phyloP scores from a whole-genome alignment of 1,139 yeast species.

The Casaregolazyma suthepensis region DNA sequence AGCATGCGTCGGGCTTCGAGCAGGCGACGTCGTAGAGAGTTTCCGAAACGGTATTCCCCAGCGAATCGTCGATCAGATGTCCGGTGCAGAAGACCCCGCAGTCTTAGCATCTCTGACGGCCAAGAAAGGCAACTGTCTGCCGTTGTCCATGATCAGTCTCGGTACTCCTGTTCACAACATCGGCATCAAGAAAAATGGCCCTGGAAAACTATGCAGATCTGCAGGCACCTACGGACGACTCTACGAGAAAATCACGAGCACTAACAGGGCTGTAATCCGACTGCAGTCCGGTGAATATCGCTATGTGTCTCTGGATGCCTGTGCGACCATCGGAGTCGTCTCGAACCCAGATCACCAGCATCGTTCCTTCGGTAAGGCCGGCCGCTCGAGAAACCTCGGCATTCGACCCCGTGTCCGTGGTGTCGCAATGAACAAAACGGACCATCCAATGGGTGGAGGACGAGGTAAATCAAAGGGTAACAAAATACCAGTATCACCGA shows the following conservation, averaged over 20 bases:
- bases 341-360: constrained; percentile 95
- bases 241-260: constrained; percentile 69
- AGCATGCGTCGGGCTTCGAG: constrained; percentile 89
- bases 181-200: constrained; percentile 71
- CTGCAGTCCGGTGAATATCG: constrained; percentile 93
- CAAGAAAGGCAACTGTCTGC: constrained; percentile 92
- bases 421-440: constrained; percentile 95
- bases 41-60: constrained; percentile 85
- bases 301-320: constrained; percentile 74
- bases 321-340: constrained; percentile 92
- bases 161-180: constrained; percentile 88
- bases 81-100: constrained; percentile 85
- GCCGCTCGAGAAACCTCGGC: constrained; percentile 88
- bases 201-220: constrained; percentile 84
- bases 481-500: constrained; percentile 88
- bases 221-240: constrained; percentile 95
- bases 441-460: constrained; percentile 99
- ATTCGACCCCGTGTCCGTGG: constrained; percentile 96
- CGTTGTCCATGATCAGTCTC: constrained; percentile 83
- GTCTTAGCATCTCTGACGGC: constrained; percentile 80
- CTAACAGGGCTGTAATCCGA: constrained; percentile 67
- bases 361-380: constrained; percentile 92
- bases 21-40: constrained; percentile 86
- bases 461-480: constrained; percentile 98
- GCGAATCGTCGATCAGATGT: constrained; percentile 70